Base-by-base conservation (phyloP, 495 filamentous ascomycete genomes). In the Penicilliopsis zonata region DNA sequence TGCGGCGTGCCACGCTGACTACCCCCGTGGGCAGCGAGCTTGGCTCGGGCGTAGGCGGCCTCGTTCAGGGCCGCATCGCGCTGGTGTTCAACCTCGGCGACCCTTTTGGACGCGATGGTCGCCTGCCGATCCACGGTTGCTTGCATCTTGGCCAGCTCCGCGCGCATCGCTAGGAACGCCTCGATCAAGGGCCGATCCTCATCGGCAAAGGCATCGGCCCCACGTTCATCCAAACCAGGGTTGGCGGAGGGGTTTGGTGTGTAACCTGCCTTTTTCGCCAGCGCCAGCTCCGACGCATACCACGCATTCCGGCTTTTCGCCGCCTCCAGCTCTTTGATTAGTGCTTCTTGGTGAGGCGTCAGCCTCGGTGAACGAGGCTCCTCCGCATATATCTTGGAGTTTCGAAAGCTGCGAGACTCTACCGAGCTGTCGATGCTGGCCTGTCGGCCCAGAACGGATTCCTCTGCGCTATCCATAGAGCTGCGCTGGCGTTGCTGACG, bases 11-110 rank as follows among this genome's bases (percentile, higher is more conserved):
- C 75, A 13, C 64, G 62, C 36, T 76, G 70, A 37, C 80, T 84
- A 12, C 80, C 78, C 32, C 74, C 70, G 37, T 84, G 81, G 2
- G 86, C 86, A 23, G 86, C 90, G 12, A 94, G 65, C 46, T 85
- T 93, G 5, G 92, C 83, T 46, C 93, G 93, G 14, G 86, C 85
- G 61, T 95, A 96, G 1, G 86, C 81, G 0, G 92, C 90, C 54
- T 96, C 92, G 38, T 74, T 79, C 24, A 99, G 72, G 12, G 90
- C 90, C 13, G 80, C 76, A 57, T 99, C 92, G 30, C 92, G 66
- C 53, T 96, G 87, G 38, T 81, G 84, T 52, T 95, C 90, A 5
- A 90, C 76, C 46, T 94, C 86, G 2, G 88, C 87, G 42, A 99
- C 84, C 36, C 83, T 73, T 46, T 82, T 84, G 3, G 86, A 87